A percentile compares a stretch with the other conserved stretches of the same genome.
Conservation (phyloP, 176 grass and related monocot species). For the Oryza glaberrima region DNA sequence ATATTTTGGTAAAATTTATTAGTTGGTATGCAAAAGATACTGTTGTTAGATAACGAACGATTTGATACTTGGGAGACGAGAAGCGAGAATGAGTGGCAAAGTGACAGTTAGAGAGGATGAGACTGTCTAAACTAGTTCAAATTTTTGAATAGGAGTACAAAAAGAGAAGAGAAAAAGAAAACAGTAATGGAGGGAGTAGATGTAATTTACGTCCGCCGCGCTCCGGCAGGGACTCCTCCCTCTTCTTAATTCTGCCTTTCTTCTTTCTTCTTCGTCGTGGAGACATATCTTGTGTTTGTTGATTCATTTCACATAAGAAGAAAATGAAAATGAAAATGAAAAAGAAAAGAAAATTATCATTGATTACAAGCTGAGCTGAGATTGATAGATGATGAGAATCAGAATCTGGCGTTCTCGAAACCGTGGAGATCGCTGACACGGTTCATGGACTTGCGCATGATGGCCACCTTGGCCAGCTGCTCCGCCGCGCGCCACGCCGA, state of each 20-base stretch:
- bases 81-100: not conserved
- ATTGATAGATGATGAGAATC: slow-evolving; percentile 56
- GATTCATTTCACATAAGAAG: not conserved
- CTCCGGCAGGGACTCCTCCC: not conserved
- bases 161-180: not conserved
- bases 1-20: no score
- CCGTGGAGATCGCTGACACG: slow-evolving; percentile 90
- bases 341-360: not conserved
- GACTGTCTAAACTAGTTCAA: no score
- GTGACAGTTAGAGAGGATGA: no score
- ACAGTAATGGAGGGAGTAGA: not conserved
- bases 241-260: no score
- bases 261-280: no score
- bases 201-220: not conserved
- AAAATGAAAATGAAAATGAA: not conserved
- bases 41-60: no score
- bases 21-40: no score
- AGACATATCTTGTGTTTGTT: not conserved
- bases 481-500: slow-evolving; percentile 96
- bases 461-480: slow-evolving; percentile 96
- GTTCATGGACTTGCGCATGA: slow-evolving; percentile 92
- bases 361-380: not conserved
- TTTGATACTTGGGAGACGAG: not conserved
- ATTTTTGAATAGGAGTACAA: not conserved
- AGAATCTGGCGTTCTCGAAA: slow-evolving; percentile 97